These are phyloP conservation scores for Nothophytophthora sp. DNA, from an alignment of 352 stramenopile genomes.

Conservation along the genomic window DNA sequence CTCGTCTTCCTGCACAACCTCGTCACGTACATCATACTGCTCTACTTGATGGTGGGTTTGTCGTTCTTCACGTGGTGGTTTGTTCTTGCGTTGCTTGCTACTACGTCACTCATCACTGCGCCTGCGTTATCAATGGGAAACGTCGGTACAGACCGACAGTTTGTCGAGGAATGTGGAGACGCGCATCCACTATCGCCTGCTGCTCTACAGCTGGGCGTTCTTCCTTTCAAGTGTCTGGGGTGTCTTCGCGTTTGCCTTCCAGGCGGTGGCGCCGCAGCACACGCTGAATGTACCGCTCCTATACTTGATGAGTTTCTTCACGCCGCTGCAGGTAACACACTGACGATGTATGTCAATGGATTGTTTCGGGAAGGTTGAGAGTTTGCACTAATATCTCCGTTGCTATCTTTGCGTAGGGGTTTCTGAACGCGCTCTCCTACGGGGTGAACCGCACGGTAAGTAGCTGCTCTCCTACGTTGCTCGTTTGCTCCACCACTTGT, in stretches of 20 bases:
- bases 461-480: not conserved
- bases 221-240: conserved; percentile 53
- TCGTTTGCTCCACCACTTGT: not conserved
- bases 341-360: not conserved
- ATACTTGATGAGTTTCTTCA: conserved; percentile 71
- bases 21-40: conserved; percentile 53
- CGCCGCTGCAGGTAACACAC: conserved; percentile 61
- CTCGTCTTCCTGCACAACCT: conserved; percentile 62
- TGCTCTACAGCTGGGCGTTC: conserved; percentile 64
- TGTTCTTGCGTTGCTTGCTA: too few species aligned
- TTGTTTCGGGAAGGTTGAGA: not conserved
- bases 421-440: conserved; percentile 60
- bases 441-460: conserved; percentile 65
- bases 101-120: too few species aligned
- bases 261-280: conserved; percentile 48
- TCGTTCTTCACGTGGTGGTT: too few species aligned
- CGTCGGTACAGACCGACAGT: conserved; percentile 37
- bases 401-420: conserved; percentile 33
- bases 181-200: conserved; percentile 65
- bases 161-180: conserved; percentile 71
- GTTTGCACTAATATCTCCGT: not conserved
- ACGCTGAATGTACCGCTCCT: conserved; percentile 48
- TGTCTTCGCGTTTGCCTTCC: conserved; percentile 45
- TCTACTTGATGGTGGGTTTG: conserved; percentile 63
- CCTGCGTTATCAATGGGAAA: too few species aligned